Percentiles rank a stretch among this genome's conserved stretches.
Evolutionary conservation across 495 filamentous ascomycete species (phyloP).

Genomic region (Neurospora terricola): DNA sequence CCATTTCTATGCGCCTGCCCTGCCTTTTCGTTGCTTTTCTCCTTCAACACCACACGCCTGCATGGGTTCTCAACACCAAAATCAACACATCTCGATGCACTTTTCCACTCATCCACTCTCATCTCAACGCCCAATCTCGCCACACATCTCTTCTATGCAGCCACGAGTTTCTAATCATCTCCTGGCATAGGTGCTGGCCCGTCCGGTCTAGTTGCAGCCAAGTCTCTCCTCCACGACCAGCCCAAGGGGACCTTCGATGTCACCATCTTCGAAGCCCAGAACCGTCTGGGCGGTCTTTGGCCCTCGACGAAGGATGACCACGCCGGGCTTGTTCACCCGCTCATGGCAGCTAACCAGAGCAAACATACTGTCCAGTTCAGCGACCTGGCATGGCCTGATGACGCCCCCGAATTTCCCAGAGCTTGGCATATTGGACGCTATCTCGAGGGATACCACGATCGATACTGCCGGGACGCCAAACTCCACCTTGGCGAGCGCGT

Average conservation of each 20-base stretch:
- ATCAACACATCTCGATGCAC: background rate
- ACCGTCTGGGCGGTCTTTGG: slow-evolving; percentile 71
- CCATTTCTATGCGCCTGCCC: background rate
- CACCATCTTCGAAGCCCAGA: slow-evolving; percentile 57
- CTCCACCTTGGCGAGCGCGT: slow-evolving; percentile 47
- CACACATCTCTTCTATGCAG: background rate
- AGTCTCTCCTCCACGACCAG: slow-evolving; percentile 57
- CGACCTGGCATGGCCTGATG: slow-evolving; percentile 57
- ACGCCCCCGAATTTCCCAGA: slow-evolving; percentile 53
- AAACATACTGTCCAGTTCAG: slow-evolving; percentile 71
- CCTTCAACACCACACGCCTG: background rate
- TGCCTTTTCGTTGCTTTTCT: background rate
- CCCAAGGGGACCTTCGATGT: slow-evolving; percentile 51
- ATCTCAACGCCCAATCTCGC: background rate
- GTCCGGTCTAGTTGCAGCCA: slow-evolving; percentile 72
- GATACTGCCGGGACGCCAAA: slow-evolving; percentile 41
- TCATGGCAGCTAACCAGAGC: slow-evolving; percentile 72
- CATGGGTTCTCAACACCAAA: background rate
- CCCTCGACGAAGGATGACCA: slow-evolving; percentile 33
- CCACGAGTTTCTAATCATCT: background rate
- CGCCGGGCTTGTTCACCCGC: slow-evolving; percentile 46
- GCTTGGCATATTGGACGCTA: slow-evolving; percentile 73
- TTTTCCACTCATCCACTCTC: background rate
- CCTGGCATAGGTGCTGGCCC: slow-evolving; percentile 58
- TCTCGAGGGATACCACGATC: slow-evolving; percentile 49